A percentile compares a stretch with the other conserved stretches of the same genome.
These are phyloP conservation scores for Jaenimonas drosophilae DNA, from an alignment of 208 protist genomes.

Conservation along the genomic window DNA sequence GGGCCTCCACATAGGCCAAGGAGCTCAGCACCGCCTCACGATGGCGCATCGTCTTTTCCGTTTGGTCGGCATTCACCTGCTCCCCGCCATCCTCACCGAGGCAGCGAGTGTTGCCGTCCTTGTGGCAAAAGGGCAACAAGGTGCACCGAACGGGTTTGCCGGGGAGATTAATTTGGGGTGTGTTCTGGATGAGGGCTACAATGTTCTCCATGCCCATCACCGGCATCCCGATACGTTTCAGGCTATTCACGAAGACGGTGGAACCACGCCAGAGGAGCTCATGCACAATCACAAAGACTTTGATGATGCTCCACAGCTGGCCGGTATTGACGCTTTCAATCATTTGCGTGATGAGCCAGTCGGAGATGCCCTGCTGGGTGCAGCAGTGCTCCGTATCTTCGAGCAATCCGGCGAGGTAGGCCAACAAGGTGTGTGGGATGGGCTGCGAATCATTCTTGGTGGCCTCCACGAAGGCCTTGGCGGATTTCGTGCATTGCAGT, in stretches of 20 bases:
- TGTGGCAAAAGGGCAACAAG: too few species aligned
- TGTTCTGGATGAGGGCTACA: too few species aligned
- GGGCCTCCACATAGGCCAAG: constrained; percentile 13
- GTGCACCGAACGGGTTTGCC: too few species aligned
- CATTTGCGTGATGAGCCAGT: constrained; percentile 25
- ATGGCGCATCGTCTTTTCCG: background rate
- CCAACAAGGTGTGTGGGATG: constrained; percentile 12
- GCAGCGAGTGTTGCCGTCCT: too few species aligned
- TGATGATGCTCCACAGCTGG: constrained; percentile 22
- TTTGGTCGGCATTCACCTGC: background rate
- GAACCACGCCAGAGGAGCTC: constrained; percentile 23
- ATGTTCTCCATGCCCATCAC: too few species aligned
- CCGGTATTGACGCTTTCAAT: constrained; percentile 17
- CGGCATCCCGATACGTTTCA: too few species aligned
- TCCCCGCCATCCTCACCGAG: too few species aligned
- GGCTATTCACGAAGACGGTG: constrained; percentile 6
- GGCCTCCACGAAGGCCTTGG: constrained; percentile 17
- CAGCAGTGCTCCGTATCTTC: constrained; percentile 9
- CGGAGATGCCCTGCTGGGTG: constrained; percentile 19
- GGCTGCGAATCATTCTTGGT: constrained; percentile 22
- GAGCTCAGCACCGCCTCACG: background rate
- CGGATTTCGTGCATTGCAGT: constrained; percentile 31
- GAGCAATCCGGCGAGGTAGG: constrained; percentile 15
- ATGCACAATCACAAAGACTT: constrained; percentile 15
- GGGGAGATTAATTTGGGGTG: too few species aligned